phyloP scores from a whole-genome alignment of 225 moss, liverwort and hornwort species.

The Marchantia paleacea region DNA sequence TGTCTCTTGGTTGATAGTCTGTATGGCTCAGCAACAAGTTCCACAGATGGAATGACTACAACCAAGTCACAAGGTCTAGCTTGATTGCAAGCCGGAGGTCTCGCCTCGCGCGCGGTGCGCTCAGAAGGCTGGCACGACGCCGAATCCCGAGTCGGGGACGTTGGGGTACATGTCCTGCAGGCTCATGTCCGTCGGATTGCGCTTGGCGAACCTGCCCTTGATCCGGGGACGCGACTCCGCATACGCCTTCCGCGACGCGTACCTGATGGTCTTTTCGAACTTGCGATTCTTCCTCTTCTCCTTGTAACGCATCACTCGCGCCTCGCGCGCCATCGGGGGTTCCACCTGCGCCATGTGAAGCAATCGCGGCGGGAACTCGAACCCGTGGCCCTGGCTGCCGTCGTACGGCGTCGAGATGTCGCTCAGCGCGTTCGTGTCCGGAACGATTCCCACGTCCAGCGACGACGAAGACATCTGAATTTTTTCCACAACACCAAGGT shows the following conservation, averaged over 20 bases:
- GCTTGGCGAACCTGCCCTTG: constrained; percentile 90
- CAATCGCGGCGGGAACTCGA: constrained; percentile 47
- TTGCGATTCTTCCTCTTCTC: constrained; percentile 96
- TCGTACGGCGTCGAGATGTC: constrained; percentile 66
- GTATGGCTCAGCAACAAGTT: constrained; percentile 2
- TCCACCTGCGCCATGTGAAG: constrained; percentile 55
- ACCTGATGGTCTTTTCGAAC: constrained; percentile 93
- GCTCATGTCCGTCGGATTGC: constrained; percentile 60
- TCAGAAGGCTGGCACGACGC: constrained; percentile 25
- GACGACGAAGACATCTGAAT: constrained; percentile 88
- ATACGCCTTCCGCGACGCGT: constrained; percentile 86
- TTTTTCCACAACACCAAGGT: neutral
- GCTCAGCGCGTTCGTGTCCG: constrained; percentile 65
- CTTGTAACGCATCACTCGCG: constrained; percentile 87
- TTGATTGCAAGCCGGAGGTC: constrained; percentile 5
- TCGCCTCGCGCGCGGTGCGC: neutral
- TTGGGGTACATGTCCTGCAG: constrained; percentile 31
- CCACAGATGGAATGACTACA: constrained; percentile 3
- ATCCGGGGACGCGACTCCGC: constrained; percentile 89
- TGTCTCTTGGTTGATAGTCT: constrained; percentile 9
- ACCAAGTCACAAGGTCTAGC: constrained; percentile 16
- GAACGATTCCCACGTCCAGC: constrained; percentile 76
- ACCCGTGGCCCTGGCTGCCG: constrained; percentile 51
- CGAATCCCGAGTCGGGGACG: constrained; percentile 22
- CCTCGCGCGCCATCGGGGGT: constrained; percentile 69